These are phyloP conservation scores for Trypanosoma melophagium DNA, from an alignment of 208 protist species.

Conservation along the genomic window DNA sequence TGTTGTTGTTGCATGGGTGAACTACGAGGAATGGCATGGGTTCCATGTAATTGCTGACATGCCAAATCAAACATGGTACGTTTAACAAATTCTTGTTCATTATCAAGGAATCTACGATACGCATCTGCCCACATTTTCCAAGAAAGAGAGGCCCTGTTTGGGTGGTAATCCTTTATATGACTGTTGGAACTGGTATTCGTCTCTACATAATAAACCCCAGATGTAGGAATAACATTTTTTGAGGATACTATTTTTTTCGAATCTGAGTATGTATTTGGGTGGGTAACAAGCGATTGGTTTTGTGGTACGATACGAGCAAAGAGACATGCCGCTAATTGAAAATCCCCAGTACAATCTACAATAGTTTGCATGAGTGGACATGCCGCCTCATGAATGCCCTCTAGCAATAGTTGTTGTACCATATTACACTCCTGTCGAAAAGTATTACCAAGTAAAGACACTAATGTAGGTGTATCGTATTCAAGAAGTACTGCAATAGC, in stretches of 20 bases:
- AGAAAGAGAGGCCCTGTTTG: not conserved
- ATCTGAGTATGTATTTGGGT: not conserved
- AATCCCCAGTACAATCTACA: constrained; percentile 81
- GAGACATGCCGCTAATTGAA: constrained; percentile 82
- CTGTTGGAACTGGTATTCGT: not conserved
- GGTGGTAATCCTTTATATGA: not conserved
- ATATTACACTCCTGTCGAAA: constrained; percentile 47
- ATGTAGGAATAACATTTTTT: too few relatives aligned
- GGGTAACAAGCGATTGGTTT: not conserved
- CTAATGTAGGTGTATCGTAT: constrained; percentile 31
- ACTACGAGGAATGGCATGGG: not conserved
- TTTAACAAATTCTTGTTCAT: constrained; percentile 72
- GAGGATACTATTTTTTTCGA: not conserved
- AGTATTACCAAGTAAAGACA: constrained; percentile 34
- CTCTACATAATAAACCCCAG: too few relatives aligned
- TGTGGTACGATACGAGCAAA: constrained; percentile 70
- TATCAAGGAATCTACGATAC: constrained; percentile 76
- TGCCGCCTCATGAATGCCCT: constrained; percentile 58
- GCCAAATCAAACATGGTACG: constrained; percentile 76
- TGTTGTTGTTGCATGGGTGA: not conserved
- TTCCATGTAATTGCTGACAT: constrained; percentile 45
- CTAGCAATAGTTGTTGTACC: constrained; percentile 57
- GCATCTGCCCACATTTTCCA: constrained; percentile 78
- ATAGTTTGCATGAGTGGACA: constrained; percentile 67
- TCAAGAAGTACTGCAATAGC: constrained; percentile 67